Evolutionary conservation across 2,329 filamentous ascomycete species (phyloP).

Genomic region (Chrysoporthe austroafricana): DNA sequence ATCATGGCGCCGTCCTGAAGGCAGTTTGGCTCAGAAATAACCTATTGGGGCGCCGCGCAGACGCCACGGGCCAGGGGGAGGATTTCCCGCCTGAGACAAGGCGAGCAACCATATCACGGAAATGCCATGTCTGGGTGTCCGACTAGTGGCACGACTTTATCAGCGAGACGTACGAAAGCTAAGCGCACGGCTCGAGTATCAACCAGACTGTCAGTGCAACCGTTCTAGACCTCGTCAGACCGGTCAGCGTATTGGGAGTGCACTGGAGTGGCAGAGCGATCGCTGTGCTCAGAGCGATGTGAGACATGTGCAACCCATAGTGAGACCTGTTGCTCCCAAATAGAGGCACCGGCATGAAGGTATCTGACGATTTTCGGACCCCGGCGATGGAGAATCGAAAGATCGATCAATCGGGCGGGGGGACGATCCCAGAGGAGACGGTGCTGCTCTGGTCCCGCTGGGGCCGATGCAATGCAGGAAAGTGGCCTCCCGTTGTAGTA

Average conservation of each 20-base stretch:
- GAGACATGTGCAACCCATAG: constrained; percentile 14
- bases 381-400: constrained; percentile 22
- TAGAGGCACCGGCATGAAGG: neutral
- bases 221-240: constrained; percentile 2
- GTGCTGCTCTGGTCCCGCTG: constrained; percentile 4
- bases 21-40: neutral
- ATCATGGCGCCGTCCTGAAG: neutral
- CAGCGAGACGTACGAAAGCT: neutral
- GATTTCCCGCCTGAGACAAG: neutral
- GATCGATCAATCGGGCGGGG: constrained; percentile 12
- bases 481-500: constrained; percentile 9
- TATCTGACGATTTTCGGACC: constrained; percentile 21
- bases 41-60: neutral
- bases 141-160: neutral
- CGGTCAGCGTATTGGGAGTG: neutral
- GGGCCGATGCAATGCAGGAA: constrained; percentile 17
- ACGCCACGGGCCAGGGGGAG: neutral
- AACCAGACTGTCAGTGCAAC: neutral
- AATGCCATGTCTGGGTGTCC: neutral
- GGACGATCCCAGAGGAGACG: constrained; percentile 10
- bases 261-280: neutral
- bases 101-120: neutral
- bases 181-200: neutral
- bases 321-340: constrained; percentile 1
- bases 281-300: constrained; percentile 12